These are phyloP conservation scores for Tolypocladium sp. DNA, from an alignment of 2,329 filamentous ascomycete genomes.

Conservation along the genomic window DNA sequence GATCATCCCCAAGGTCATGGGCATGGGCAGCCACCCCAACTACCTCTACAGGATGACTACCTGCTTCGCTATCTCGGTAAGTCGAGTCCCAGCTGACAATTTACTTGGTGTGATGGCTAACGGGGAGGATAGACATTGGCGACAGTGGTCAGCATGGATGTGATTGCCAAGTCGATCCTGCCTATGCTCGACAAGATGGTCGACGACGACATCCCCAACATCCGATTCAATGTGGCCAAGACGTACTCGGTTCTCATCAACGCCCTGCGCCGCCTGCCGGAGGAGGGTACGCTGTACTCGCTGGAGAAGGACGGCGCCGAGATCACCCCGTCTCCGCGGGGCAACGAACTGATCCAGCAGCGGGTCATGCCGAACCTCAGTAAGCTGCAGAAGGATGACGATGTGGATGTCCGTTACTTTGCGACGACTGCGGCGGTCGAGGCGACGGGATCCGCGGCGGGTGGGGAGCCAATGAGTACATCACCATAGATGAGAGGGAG, in stretches of 20 bases:
- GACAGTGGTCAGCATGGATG: slow-evolving; percentile 83
- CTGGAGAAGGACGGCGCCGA: slow-evolving; percentile 68
- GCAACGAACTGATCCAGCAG: slow-evolving; percentile 73
- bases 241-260: slow-evolving; percentile 86
- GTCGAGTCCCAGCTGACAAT: slow-evolving; percentile 23
- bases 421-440: slow-evolving; percentile 76
- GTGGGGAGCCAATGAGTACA: slow-evolving; percentile 55
- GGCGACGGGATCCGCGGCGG: slow-evolving; percentile 34
- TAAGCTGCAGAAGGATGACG: slow-evolving; percentile 93
- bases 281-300: slow-evolving; percentile 76
- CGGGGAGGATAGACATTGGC: slow-evolving; percentile 64
- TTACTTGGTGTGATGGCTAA: not conserved
- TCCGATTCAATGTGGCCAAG: slow-evolving; percentile 98
- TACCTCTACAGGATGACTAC: slow-evolving; percentile 99
- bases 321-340: slow-evolving; percentile 57
- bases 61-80: slow-evolving; percentile 96
- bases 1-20: slow-evolving; percentile 97
- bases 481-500: slow-evolving; percentile 45
- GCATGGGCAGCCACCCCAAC: slow-evolving; percentile 96
- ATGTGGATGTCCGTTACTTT: slow-evolving; percentile 97
- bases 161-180: slow-evolving; percentile 86
- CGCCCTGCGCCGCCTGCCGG: slow-evolving; percentile 84
- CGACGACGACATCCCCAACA: slow-evolving; percentile 92
- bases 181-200: slow-evolving; percentile 95
- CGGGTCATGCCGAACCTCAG: slow-evolving; percentile 82